Evolutionary conservation across 768 basidiomycete genomes (phyloP), one percentile per base, ranked within the genome.

Genomic region (Trametes cinnabarina): DNA sequence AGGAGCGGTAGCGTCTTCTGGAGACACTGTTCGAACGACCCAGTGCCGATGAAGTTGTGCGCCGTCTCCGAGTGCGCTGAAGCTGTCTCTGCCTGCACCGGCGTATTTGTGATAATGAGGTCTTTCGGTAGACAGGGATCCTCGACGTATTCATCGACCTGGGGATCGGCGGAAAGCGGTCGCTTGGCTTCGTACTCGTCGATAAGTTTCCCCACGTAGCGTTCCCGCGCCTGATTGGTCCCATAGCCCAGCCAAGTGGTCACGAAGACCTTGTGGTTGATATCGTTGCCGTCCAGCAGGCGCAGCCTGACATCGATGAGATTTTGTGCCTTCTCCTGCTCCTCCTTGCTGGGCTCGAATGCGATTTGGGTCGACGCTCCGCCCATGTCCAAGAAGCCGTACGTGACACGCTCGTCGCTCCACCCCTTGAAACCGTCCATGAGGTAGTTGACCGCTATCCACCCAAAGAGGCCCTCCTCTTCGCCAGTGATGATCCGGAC

Each of bases 221-320:
- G 84, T 69, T 96, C 92, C 66, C 96, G 74, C n/a, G 94, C 96
- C 72, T 94, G 88, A 65, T 98, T 98, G 30, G 97, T 98, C 12
- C 97, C 97, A 69, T 96, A 99, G 11, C 97, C 97, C 23, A 99
- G 75, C 97, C 97, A 98, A 0, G 95, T 98, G 50, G 97, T 97
- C 55, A 98, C 96, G 60, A 98, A 99, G 22, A 99, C 92, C 59
- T 87, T 85, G 74, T 97, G 95, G 56, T 82, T 82, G 47, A 98
- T 89, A 67, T 92, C 92, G 65, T 88, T 81, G 15, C 96, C 97
- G 30, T 86, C 82, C 39, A 98, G 70, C 35, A 96, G 77, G 47
- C 92, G 82, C 55, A 98, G 69, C 34, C 88, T 79, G 43, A 99
- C 94, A 62, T 89, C 85, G 34, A 90, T 82, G 17, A 98, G 77